A percentile compares a stretch with the other conserved stretches of the same genome.
These are phyloP conservation scores for Pharnaceum exiguum DNA, from an alignment of 148 eudicot species.

Conservation along the genomic window DNA sequence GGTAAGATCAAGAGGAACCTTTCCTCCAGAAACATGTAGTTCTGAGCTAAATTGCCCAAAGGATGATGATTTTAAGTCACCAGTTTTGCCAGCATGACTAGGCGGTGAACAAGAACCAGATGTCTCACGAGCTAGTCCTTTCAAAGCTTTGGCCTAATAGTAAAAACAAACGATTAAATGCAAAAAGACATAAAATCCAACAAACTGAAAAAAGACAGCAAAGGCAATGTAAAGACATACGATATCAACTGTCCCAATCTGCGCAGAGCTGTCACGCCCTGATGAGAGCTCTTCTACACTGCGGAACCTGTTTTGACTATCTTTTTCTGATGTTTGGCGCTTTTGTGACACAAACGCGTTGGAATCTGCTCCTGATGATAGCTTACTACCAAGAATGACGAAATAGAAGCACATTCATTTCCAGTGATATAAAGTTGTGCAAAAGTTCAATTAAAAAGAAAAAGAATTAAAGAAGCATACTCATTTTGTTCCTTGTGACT, in stretches of 20 bases:
- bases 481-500: slow-evolving; percentile 27
- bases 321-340: slow-evolving; percentile 33
- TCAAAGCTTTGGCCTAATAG: slow-evolving; percentile 74
- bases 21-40: slow-evolving; percentile 41
- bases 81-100: slow-evolving; percentile 34
- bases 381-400: slow-evolving; percentile 21
- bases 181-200: neutral
- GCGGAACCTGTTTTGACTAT: slow-evolving; percentile 42
- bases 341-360: slow-evolving; percentile 23
- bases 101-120: slow-evolving; percentile 39
- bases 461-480: slow-evolving; percentile 16
- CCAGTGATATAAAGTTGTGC: neutral
- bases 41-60: slow-evolving; percentile 44
- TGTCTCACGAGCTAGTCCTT: slow-evolving; percentile 62
- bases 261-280: slow-evolving; percentile 46
- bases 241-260: slow-evolving; percentile 57
- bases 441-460: neutral
- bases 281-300: slow-evolving; percentile 68
- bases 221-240: slow-evolving; percentile 28
- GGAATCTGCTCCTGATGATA: slow-evolving; percentile 30
- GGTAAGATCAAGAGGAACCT: slow-evolving; percentile 78
- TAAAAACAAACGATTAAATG: slow-evolving; percentile 1
- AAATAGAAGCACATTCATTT: too few species aligned
- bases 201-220: neutral
- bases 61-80: slow-evolving; percentile 26